A percentile compares a stretch with the other conserved stretches of the same genome.
Evolutionary conservation across 2,329 filamentous ascomycete genomes (phyloP).

Genomic region (Lachnellula willkommii): DNA sequence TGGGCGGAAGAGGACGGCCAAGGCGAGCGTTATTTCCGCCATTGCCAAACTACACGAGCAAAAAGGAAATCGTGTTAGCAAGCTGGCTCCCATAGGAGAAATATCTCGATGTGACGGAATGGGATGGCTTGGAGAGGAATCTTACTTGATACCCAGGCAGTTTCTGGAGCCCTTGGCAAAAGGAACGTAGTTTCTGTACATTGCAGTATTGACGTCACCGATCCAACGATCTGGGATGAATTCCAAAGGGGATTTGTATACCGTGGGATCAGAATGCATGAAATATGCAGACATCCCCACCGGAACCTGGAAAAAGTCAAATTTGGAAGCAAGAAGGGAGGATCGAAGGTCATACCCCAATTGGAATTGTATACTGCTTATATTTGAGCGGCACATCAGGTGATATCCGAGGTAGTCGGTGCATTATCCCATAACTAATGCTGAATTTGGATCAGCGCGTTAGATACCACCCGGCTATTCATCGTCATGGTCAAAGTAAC

Average conservation of each 20-base stretch:
- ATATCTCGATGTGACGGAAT: too few relatives aligned
- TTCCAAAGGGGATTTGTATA: constrained; percentile 36
- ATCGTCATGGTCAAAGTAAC: neutral
- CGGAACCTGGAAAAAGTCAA: neutral
- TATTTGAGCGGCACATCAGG: constrained; percentile 10
- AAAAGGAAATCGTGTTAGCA: too few relatives aligned
- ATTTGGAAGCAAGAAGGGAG: neutral
- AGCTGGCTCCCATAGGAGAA: too few relatives aligned
- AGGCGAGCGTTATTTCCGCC: neutral
- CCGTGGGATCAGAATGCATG: neutral
- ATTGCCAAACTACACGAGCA: neutral
- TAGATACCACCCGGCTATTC: neutral
- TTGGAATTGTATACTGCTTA: neutral
- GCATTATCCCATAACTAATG: constrained; percentile 27
- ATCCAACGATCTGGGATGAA: constrained; percentile 43
- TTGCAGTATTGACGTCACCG: neutral
- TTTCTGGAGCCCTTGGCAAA: constrained; percentile 24
- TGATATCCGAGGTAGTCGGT: constrained; percentile 24
- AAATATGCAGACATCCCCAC: constrained; percentile 4
- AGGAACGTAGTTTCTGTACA: constrained; percentile 12
- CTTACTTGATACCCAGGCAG: constrained; percentile 25
- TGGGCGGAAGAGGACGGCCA: neutral
- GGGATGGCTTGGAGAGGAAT: neutral
- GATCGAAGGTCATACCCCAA: neutral
- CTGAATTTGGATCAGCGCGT: constrained; percentile 3